Conservation (phyloP, 495 filamentous ascomycete genomes). For the Chaetomium tenue region DNA sequence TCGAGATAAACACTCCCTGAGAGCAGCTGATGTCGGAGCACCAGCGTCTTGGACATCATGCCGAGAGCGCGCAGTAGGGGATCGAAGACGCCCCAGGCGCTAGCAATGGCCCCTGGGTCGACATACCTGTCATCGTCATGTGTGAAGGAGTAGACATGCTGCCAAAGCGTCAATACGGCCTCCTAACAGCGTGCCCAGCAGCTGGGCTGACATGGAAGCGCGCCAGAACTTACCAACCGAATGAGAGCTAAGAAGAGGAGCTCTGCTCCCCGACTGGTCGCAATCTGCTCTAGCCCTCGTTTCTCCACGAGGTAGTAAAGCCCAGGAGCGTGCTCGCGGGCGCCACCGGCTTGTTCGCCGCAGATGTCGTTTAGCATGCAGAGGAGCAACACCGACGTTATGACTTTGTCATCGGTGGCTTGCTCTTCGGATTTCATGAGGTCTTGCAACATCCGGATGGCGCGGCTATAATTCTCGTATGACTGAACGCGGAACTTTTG, state of each 20-base stretch:
- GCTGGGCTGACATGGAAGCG: not conserved
- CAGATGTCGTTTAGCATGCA: slow-evolving; percentile 16
- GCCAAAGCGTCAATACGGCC: not conserved
- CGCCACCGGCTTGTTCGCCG: not conserved
- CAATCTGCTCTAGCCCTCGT: slow-evolving; percentile 20
- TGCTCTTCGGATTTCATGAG: slow-evolving; percentile 21
- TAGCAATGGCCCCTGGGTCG: slow-evolving; percentile 17
- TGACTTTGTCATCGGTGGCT: slow-evolving; percentile 30
- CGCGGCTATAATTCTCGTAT: slow-evolving; percentile 25
- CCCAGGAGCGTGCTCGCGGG: slow-evolving; percentile 17
- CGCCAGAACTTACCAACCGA: slow-evolving; percentile 12
- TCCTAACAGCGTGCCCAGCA: not conserved
- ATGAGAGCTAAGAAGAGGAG: slow-evolving; percentile 19
- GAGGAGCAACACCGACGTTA: slow-evolving; percentile 14
- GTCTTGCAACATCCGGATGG: slow-evolving; percentile 19
- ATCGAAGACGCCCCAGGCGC: slow-evolving; percentile 18
- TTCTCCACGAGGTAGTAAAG: slow-evolving; percentile 21
- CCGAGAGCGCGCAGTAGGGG: slow-evolving; percentile 16
- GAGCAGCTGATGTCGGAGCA: slow-evolving; percentile 21
- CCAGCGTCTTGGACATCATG: slow-evolving; percentile 26
- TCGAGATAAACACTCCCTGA: not conserved
- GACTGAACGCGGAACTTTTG: slow-evolving; percentile 25
- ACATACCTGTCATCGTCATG: slow-evolving; percentile 13
- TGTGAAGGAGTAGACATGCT: slow-evolving; percentile 20
- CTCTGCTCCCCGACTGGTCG: slow-evolving; percentile 18